Percentiles rank a stretch among this genome's conserved stretches.
phyloP scores from a whole-genome alignment of 306 rosid species.

The Quercus glauca region DNA sequence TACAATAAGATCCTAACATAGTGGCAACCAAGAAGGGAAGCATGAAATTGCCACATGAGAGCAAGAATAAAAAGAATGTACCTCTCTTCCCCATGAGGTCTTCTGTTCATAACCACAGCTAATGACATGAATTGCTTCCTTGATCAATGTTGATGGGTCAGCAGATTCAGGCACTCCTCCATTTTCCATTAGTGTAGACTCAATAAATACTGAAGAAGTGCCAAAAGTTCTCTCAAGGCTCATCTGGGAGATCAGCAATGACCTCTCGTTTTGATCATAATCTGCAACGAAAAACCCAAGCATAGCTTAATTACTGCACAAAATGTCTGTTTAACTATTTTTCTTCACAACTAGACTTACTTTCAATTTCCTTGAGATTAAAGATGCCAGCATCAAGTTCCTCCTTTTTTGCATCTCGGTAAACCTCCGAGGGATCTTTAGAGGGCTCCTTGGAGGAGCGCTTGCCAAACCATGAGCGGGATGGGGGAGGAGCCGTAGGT shows the following conservation, averaged over 20 bases:
- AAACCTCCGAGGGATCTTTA: constrained; percentile 68
- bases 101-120: constrained; percentile 95
- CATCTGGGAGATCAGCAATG: constrained; percentile 91
- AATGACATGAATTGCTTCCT: constrained; percentile 97
- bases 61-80: constrained; percentile 18
- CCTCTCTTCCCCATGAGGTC: constrained; percentile 99
- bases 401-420: constrained; percentile 77
- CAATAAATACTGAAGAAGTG: constrained; percentile 86
- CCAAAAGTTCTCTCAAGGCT: constrained; percentile 99
- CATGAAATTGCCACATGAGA: constrained; percentile 2
- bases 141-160: constrained; percentile 76
- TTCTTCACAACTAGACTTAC: constrained; percentile 38
- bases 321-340: constrained; percentile 19
- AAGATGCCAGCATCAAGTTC: constrained; percentile 97
- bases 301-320: background rate
- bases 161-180: constrained; percentile 86
- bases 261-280: constrained; percentile 89
- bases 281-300: constrained; percentile 43
- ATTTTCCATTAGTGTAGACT: constrained; percentile 91
- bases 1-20: background rate
- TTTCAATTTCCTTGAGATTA: constrained; percentile 86
- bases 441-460: constrained; percentile 67
- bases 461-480: constrained; percentile 62
- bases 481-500: constrained; percentile 56
- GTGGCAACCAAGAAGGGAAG: background rate